Conservation (phyloP, 1,139 yeast genomes). For the Debaryomycetaceae sp. region DNA sequence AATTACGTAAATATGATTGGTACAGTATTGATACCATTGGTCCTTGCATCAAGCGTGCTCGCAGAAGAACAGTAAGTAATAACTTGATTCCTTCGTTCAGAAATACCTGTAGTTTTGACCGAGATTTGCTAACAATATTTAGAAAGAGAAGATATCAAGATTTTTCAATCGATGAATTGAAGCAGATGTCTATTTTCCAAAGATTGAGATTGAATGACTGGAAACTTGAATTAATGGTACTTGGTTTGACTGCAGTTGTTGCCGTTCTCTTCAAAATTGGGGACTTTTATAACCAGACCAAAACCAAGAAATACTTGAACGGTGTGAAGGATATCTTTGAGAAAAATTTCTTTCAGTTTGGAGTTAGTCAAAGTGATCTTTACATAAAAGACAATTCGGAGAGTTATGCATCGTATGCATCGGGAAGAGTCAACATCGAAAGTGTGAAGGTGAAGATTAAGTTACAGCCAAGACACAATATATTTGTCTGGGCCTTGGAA, state of each 20-base stretch:
- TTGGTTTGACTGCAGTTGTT: conserved; percentile 48
- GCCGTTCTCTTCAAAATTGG: conserved; percentile 55
- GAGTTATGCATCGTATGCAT: conserved; percentile 73
- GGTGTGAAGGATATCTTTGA: conserved; percentile 48
- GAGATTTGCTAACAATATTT: neutral
- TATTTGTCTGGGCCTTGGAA: conserved; percentile 62
- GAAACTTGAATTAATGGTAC: conserved; percentile 64
- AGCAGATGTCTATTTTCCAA: conserved; percentile 45
- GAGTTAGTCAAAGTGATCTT: conserved; percentile 51
- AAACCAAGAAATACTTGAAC: conserved; percentile 50
- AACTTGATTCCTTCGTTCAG: neutral
- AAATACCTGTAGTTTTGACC: neutral
- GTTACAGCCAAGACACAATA: conserved; percentile 78
- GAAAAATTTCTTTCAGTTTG: conserved; percentile 77
- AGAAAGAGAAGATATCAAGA: conserved; percentile 23
- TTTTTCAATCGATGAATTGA: conserved; percentile 50
- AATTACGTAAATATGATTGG: neutral
- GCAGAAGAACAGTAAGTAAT: conserved; percentile 9
- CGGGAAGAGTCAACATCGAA: conserved; percentile 81
- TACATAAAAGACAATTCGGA: conserved; percentile 69
- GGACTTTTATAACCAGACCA: conserved; percentile 50
- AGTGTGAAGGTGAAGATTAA: conserved; percentile 59
- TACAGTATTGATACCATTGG: neutral
- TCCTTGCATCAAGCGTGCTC: neutral
- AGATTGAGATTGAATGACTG: conserved; percentile 63